Conservation (phyloP, 108 stramenopile genomes). For the Aurantiochytrium sp. region DNA sequence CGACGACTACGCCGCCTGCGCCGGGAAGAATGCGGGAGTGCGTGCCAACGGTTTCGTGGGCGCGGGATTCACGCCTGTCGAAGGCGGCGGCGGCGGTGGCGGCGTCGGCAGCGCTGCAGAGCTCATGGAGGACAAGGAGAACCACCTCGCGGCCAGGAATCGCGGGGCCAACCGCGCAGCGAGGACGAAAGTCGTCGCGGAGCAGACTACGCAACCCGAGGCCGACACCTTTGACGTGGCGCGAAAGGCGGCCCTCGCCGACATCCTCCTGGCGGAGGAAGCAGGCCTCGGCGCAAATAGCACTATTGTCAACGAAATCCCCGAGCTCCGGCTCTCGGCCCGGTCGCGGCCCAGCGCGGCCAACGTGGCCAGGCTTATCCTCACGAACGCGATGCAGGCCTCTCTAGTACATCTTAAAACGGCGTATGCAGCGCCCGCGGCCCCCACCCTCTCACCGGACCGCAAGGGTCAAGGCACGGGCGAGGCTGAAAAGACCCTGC, state of each 20-base stretch:
- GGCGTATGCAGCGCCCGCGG: not conserved
- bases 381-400: conserved; percentile 4
- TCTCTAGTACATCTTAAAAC: not conserved
- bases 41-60: no score
- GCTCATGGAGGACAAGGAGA: not conserved
- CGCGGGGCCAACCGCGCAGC: no score
- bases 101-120: not conserved
- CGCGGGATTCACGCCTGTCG: not conserved
- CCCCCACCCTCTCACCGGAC: no score
- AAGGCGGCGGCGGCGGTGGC: not conserved
- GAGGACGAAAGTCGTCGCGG: no score
- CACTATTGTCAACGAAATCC: not conserved
- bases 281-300: not conserved
- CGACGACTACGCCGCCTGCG: no score
- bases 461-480: no score
- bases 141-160: no score
- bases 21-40: no score
- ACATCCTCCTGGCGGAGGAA: not conserved
- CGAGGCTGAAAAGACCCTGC: no score
- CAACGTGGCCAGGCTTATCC: conserved; percentile 4
- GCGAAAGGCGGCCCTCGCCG: not conserved
- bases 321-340: not conserved
- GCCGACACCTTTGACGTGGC: not conserved
- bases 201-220: no score
- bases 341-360: not conserved